phyloP scores from a whole-genome alignment of 768 basidiomycete genomes.

The Peribolospora baueri region DNA sequence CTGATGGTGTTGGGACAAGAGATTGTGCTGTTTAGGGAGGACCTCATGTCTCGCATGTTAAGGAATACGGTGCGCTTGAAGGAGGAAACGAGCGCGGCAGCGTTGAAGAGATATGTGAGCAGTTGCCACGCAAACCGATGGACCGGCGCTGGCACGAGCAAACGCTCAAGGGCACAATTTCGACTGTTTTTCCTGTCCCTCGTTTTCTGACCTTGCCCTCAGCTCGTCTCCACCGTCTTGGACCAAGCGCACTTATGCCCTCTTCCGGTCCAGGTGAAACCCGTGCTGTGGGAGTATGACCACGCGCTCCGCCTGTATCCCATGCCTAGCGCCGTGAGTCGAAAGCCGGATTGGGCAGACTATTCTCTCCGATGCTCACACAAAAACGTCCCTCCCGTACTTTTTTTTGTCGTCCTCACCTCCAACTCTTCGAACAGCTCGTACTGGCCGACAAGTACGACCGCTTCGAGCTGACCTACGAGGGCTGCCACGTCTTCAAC shows the following conservation, averaged over 20 bases:
- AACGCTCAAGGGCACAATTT: slow-evolving; percentile 3
- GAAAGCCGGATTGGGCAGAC: too few relatives aligned
- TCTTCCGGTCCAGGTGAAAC: slow-evolving; percentile 56
- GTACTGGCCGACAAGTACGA: slow-evolving; percentile 92
- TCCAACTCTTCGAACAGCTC: slow-evolving; percentile 27
- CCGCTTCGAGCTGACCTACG: slow-evolving; percentile 84
- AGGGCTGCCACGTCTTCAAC: slow-evolving; percentile 96
- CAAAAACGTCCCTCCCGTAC: neutral
- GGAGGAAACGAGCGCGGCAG: slow-evolving; percentile 39
- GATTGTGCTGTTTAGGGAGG: slow-evolving; percentile 77
- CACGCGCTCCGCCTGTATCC: slow-evolving; percentile 82
- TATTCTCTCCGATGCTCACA: neutral
- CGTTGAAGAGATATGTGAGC: slow-evolving; percentile 66
- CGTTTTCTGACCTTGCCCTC: neutral
- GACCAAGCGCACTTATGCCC: slow-evolving; percentile 92
- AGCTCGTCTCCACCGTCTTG: slow-evolving; percentile 89
- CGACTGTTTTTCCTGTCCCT: too few relatives aligned
- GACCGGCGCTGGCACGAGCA: slow-evolving; percentile 2
- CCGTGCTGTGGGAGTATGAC: slow-evolving; percentile 69
- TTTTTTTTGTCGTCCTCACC: neutral
- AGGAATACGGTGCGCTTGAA: slow-evolving; percentile 77
- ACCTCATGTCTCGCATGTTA: slow-evolving; percentile 79
- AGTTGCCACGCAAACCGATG: slow-evolving; percentile 2
- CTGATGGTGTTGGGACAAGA: slow-evolving; percentile 90
- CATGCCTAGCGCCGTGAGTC: slow-evolving; percentile 61